These are phyloP conservation scores for Claviceps quebecensis DNA, from an alignment of 2,329 filamentous ascomycete genomes.

Conservation along the genomic window DNA sequence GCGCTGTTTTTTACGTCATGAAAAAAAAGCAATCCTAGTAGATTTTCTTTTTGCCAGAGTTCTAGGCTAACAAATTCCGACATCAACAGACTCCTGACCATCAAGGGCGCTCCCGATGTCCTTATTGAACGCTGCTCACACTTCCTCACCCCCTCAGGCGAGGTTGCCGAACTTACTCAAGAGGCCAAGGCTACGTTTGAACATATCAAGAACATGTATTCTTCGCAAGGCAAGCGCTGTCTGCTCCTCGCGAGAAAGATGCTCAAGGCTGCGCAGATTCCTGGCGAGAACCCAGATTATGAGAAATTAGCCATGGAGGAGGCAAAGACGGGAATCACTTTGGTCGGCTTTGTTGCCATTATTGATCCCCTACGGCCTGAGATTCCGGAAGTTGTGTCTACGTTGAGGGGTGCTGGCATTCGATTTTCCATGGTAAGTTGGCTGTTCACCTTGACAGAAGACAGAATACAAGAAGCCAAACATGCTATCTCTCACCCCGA, in stretches of 20 bases:
- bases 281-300: constrained; percentile 20
- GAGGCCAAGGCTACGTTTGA: constrained; percentile 34
- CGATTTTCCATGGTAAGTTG: constrained; percentile 56
- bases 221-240: constrained; percentile 52
- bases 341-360: constrained; percentile 63
- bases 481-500: too few species aligned
- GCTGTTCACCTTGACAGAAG: too few species aligned
- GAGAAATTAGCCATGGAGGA: constrained; percentile 44
- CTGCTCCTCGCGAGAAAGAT: constrained; percentile 51
- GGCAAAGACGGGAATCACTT: constrained; percentile 43
- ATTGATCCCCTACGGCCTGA: constrained; percentile 67
- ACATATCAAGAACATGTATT: constrained; percentile 52
- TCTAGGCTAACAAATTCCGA: neutral
- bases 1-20: too few species aligned
- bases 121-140: constrained; percentile 49
- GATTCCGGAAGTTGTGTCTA: constrained; percentile 52
- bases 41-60: neutral
- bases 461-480: too few species aligned
- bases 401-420: constrained; percentile 54
- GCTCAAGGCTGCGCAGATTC: constrained; percentile 27
- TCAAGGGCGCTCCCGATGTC: constrained; percentile 68
- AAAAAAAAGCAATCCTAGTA: neutral
- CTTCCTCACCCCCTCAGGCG: constrained; percentile 42
- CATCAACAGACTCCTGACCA: constrained; percentile 44
- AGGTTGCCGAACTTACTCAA: constrained; percentile 33